Base-by-base conservation (phyloP, 2,329 filamentous ascomycete species). In the Pseudocercospora macadamiae region DNA sequence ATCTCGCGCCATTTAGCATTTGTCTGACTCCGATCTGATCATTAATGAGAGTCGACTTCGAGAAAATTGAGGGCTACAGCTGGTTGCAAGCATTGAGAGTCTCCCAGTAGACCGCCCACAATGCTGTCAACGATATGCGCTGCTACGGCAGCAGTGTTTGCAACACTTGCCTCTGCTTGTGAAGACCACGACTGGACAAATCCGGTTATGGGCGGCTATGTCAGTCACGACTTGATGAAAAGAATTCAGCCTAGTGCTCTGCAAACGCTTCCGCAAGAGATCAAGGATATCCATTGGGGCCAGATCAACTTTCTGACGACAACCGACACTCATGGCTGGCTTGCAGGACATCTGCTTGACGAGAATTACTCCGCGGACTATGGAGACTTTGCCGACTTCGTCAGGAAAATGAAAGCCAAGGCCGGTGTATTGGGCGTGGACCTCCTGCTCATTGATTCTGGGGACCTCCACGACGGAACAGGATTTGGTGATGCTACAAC, bases 401-500 rank as follows among this genome's bases (percentile, higher is more conserved):
- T 81, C 10, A 79, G 78, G 51, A 80, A 80, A 61, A 86, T 88
- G 83, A 84, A 83, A 71, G 73, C 81, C 55, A 84, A 82, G 65
- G 85, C 86, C 3, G 74, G 76, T 18, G 75, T 79, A 10, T 75
- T 86, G 63, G 80, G 81, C 8, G 85, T 87, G 4, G 86, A 88
- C 64, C 67, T 87, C 57, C 74, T 88, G 49, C 70, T 87, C 10
- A 72, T 87, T 49, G 85, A 88, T 66, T 86, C 84, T 42, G 85
- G 84, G 37, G 86, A 89, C 69, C 74, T 89, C n/a, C 86, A 89
- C 67, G 86, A 89, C 61, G 86, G 86, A 2, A 83, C 83, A 25
- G 86, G 86, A 1, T 73, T 88, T 47, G 85, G 54, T 14, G 59
- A 61, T 25, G 51, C 45, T 7, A 87, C 85, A 0, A 74, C 70